These are phyloP conservation scores for Psilocybe azurescens DNA, from an alignment of 768 basidiomycete species.

Conservation along the genomic window DNA sequence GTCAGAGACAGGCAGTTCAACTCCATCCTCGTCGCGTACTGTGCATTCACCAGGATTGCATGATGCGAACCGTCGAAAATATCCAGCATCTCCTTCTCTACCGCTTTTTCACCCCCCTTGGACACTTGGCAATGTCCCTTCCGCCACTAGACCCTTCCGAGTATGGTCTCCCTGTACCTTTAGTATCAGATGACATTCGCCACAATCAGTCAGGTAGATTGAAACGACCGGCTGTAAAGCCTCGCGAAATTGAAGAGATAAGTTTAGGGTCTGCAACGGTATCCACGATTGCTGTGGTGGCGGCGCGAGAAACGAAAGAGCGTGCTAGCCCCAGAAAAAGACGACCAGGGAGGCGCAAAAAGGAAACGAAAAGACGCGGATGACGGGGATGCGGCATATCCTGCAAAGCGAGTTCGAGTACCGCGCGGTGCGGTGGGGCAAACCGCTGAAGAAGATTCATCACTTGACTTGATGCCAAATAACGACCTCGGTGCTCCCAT, in stretches of 20 bases:
- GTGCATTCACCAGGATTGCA: slow-evolving; percentile 3
- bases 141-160: slow-evolving; percentile 63
- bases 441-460: slow-evolving; percentile 46
- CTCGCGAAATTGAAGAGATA: slow-evolving; percentile 50
- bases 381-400: slow-evolving; percentile 70
- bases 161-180: slow-evolving; percentile 59
- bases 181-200: slow-evolving; percentile 47
- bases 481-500: slow-evolving; percentile 27
- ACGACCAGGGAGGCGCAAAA: slow-evolving; percentile 51
- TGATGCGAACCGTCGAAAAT: slow-evolving; percentile 4
- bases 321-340: slow-evolving; percentile 58
- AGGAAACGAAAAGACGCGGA: slow-evolving; percentile 65
- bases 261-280: slow-evolving; percentile 27
- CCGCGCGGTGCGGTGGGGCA: slow-evolving; percentile 46
- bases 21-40: slow-evolving; percentile 6
- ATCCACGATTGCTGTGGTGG: slow-evolving; percentile 38
- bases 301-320: slow-evolving; percentile 42
- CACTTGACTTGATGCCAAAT: slow-evolving; percentile 30
- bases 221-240: slow-evolving; percentile 53
- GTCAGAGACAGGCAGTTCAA: slow-evolving; percentile 11
- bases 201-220: slow-evolving; percentile 33
- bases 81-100: slow-evolving; percentile 40
- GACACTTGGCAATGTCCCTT: slow-evolving; percentile 65
- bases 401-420: slow-evolving; percentile 68
- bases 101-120: slow-evolving; percentile 76